Evolutionary conservation across 352 stramenopile species (phyloP), one percentile per base, ranked within the genome.

Genomic region (Phytophthora constricta): DNA sequence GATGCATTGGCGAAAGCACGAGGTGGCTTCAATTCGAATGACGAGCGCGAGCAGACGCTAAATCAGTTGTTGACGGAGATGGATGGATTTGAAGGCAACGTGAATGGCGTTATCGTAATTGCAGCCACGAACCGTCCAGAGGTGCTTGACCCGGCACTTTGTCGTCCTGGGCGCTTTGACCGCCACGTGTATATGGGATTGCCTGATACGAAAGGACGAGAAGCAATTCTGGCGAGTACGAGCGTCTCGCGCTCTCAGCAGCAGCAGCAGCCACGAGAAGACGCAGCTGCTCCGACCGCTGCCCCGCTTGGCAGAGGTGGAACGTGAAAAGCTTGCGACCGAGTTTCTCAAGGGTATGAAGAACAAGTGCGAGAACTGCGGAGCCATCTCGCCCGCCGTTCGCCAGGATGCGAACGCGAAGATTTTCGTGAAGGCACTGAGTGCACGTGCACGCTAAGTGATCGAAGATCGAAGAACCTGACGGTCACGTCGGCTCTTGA

Each of bases 351-450:
- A 95, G 52, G 76, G 76, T 16, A 96, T 97, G 65, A 96, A 92
- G 49, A 85, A 92, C 62, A 97, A 97, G 63, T 99, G 98, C 84
- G 89, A 97, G 46, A 98, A 99, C 83, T 99, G 98, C 68, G 90
- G 90, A 34, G 97, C 97, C 23, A 97, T 97, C 61, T 98, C 86
- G 31, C 96, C 97, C 4, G 93, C 87, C 42, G 72, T 99, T 19
- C 87, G 98, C 47, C 98, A 99, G 74, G 98, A 99, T 80, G 91
- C 94, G 16, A 94, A 84, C 57, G 96, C 97, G 63, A 99, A 99
- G 74, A 96, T 99, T 59, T 99, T 99, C 78, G 83, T 98, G 27
- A 97, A 96, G 70, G 77, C 80, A 20, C 80, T 97, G 11, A 97
- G 85, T 45, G 75, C 82, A 23, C 86, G 86, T 23, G 89, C 86